These are phyloP conservation scores for Irpex sp. DNA, from an alignment of 1,284 basidiomycete species.

Conservation along the genomic window DNA sequence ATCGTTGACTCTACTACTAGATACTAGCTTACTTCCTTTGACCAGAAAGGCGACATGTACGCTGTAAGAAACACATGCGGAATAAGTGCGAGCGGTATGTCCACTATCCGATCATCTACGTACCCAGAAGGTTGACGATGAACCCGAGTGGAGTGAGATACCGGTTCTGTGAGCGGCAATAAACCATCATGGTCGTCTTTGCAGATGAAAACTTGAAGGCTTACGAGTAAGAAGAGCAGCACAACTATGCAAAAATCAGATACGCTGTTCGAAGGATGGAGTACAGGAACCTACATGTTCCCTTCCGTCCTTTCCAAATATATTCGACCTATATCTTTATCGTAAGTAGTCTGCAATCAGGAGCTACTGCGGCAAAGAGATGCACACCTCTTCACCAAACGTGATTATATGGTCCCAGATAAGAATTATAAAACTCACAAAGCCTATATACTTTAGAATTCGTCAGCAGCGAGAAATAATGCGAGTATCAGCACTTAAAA, in stretches of 20 bases:
- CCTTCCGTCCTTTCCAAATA: constrained; percentile 47
- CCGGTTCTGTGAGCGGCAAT: constrained; percentile 11
- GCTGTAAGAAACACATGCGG: constrained; percentile 24
- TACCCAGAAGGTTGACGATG: constrained; percentile 45
- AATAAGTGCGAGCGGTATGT: background rate
- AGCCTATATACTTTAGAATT: constrained; percentile 39
- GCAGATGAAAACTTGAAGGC: constrained; percentile 13
- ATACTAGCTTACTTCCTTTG: constrained; percentile 31
- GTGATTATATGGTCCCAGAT: constrained; percentile 50
- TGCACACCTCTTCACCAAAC: constrained; percentile 40
- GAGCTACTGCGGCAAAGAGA: background rate
- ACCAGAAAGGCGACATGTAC: constrained; percentile 41
- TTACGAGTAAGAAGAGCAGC: constrained; percentile 44
- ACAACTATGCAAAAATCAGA: constrained; percentile 29
- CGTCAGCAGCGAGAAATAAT: background rate
- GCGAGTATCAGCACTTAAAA: background rate
- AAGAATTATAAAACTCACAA: constrained; percentile 42
- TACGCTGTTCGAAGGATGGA: background rate
- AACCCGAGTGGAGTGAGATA: constrained; percentile 50
- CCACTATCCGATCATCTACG: constrained; percentile 3
- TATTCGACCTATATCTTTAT: constrained; percentile 35
- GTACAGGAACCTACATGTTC: constrained; percentile 31
- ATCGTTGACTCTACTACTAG: background rate
- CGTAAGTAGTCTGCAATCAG: background rate
- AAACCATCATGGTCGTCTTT: background rate